Conservation (phyloP, 495 filamentous ascomycete species). For the Annulohypoxylon stygium region DNA sequence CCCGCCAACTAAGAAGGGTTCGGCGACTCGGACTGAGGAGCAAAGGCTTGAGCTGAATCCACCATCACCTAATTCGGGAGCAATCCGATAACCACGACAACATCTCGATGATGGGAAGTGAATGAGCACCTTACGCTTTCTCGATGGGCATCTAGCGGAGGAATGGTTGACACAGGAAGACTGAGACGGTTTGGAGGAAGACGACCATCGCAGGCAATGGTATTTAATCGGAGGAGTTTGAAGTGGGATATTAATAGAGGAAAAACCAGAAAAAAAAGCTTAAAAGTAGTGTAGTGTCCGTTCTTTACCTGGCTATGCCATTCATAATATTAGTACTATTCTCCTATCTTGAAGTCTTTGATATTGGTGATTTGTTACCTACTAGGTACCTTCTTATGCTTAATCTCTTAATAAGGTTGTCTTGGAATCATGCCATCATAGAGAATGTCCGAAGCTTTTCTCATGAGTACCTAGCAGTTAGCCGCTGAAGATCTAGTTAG, state of each 20-base stretch:
- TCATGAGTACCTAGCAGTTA: too few species aligned
- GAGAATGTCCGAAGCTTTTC: too few species aligned
- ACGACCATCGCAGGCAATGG: conserved; percentile 15
- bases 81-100: not conserved
- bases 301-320: not conserved
- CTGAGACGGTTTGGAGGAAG: not conserved
- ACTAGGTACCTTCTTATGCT: not conserved
- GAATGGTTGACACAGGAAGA: not conserved
- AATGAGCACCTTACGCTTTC: not conserved
- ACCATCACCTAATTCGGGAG: not conserved
- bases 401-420: too few species aligned
- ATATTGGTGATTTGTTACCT: not conserved
- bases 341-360: not conserved
- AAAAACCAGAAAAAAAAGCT: not conserved
- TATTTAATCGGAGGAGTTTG: not conserved
- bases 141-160: not conserved
- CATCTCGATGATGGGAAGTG: not conserved
- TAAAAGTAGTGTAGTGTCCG: not conserved
- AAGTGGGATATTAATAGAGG: not conserved
- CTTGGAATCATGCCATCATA: too few species aligned
- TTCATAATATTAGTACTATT: conserved; percentile 1
- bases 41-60: not conserved
- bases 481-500: too few species aligned
- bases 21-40: not conserved
- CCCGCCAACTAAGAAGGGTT: not conserved